Evolutionary conservation across 257 asterid species (phyloP).

Genomic region (Misopates orontium): DNA sequence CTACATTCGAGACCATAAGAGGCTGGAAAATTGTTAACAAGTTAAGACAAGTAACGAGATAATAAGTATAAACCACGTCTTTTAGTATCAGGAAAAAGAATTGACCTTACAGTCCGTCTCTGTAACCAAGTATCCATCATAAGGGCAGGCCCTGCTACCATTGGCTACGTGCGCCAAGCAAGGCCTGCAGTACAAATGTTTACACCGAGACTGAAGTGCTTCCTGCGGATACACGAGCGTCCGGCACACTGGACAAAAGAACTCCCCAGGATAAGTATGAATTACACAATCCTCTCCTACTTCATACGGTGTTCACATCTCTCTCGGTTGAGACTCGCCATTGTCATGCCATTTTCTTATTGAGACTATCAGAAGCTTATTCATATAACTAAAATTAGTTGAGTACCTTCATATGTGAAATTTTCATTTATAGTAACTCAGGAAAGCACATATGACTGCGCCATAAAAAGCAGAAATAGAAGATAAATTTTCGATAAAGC

Average conservation of each 20-base stretch:
- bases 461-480: too few relatives aligned
- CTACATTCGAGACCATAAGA: slow-evolving; percentile 65
- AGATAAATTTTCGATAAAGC: too few relatives aligned
- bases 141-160: slow-evolving; percentile 79
- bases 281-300: too few relatives aligned
- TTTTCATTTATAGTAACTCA: too few relatives aligned
- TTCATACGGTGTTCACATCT: too few relatives aligned
- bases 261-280: slow-evolving; percentile 84
- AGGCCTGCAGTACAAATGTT: slow-evolving; percentile 93
- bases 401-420: too few relatives aligned
- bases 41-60: slow-evolving; percentile 21
- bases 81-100: slow-evolving; percentile 8
- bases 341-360: too few relatives aligned
- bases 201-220: slow-evolving; percentile 81
- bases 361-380: too few relatives aligned
- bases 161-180: slow-evolving; percentile 78
- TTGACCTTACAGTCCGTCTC: slow-evolving; percentile 83
- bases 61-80: neutral
- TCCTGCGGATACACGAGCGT: slow-evolving; percentile 86
- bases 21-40: slow-evolving; percentile 41
- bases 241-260: slow-evolving; percentile 92
- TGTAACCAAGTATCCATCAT: slow-evolving; percentile 87
- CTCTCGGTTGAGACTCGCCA: too few relatives aligned
- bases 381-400: too few relatives aligned
- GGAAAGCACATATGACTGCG: too few relatives aligned